A percentile compares a stretch with the other conserved stretches of the same genome.
Evolutionary conservation across 2,329 filamentous ascomycete species (phyloP).

Genomic region (Hortaea werneckii): DNA sequence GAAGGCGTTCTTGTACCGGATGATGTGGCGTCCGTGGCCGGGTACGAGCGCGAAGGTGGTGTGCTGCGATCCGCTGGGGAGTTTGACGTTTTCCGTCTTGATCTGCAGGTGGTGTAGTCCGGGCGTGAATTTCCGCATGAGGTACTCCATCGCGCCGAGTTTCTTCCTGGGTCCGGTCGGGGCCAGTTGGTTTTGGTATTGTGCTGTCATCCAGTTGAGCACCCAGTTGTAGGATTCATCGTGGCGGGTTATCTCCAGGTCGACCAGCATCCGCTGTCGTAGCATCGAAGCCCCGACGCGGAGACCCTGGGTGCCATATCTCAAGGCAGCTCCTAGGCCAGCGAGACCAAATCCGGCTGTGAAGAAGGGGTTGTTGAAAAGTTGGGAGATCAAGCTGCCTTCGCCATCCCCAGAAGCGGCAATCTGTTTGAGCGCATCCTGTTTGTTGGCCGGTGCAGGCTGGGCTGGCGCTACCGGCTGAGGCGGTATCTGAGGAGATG

Average conservation of each 20-base stretch:
- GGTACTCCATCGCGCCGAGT: constrained; percentile 37
- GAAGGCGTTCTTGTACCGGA: constrained; percentile 79
- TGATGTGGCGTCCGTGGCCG: constrained; percentile 77
- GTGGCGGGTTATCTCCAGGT: constrained; percentile 89
- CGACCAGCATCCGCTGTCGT: constrained; percentile 78
- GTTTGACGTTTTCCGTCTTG: constrained; percentile 51
- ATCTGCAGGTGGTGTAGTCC: constrained; percentile 55
- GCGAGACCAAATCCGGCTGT: constrained; percentile 73
- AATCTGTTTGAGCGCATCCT: constrained; percentile 29
- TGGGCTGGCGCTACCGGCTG: not conserved
- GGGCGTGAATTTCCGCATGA: constrained; percentile 49
- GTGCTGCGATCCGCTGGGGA: constrained; percentile 57
- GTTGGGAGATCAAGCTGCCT: constrained; percentile 33
- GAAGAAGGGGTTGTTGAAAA: constrained; percentile 44
- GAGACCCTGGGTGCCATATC: constrained; percentile 68
- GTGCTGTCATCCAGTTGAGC: constrained; percentile 79
- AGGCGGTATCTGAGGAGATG: not conserved
- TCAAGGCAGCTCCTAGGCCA: constrained; percentile 70
- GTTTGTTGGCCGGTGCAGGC: constrained; percentile 3
- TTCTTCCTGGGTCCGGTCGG: constrained; percentile 16
- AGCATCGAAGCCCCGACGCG: constrained; percentile 63
- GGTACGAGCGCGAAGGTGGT: constrained; percentile 84
- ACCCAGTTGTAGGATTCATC: constrained; percentile 93
- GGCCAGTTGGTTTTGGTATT: constrained; percentile 32
- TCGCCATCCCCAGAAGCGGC: constrained; percentile 23